Evolutionary conservation across 2,329 filamentous ascomycete species (phyloP).

Genomic region (Byssothecium circinans): DNA sequence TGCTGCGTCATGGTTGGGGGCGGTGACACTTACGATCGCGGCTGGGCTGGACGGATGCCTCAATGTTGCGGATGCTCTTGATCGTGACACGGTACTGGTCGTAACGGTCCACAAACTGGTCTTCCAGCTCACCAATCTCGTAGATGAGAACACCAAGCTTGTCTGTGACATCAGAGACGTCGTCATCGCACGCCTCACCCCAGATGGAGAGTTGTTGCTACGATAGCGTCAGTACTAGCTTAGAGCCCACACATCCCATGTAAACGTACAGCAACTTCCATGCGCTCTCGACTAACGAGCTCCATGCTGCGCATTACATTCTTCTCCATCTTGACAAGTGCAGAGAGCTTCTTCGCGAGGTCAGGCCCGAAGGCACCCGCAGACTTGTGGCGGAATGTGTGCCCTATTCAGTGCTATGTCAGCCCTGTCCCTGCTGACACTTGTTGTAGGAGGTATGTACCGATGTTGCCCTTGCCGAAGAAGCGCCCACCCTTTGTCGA

Average conservation of each 20-base stretch:
- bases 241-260: conserved; percentile 3
- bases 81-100: conserved; percentile 99
- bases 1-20: neutral
- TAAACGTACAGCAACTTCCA: conserved; percentile 89
- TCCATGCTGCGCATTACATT: conserved; percentile 99
- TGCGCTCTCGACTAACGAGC: conserved; percentile 89
- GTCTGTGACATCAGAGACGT: conserved; percentile 98
- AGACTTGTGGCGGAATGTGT: conserved; percentile 71
- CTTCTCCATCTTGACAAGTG: conserved; percentile 99
- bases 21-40: conserved; percentile 73
- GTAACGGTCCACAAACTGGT: conserved; percentile 97
- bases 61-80: conserved; percentile 99
- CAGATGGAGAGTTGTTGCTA: conserved; percentile 98
- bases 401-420: conserved; percentile 51
- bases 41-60: conserved; percentile 96
- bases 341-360: conserved; percentile 94
- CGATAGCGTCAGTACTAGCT: conserved; percentile 18
- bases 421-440: conserved; percentile 2
- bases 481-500: conserved; percentile 88
- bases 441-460: conserved; percentile 58
- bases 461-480: conserved; percentile 82
- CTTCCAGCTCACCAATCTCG: conserved; percentile 96
- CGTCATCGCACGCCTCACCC: conserved; percentile 94
- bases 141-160: conserved; percentile 97
- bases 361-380: conserved; percentile 81